Conservation (phyloP, 805 yeast genomes). For the Barnettozyma pratensis region DNA sequence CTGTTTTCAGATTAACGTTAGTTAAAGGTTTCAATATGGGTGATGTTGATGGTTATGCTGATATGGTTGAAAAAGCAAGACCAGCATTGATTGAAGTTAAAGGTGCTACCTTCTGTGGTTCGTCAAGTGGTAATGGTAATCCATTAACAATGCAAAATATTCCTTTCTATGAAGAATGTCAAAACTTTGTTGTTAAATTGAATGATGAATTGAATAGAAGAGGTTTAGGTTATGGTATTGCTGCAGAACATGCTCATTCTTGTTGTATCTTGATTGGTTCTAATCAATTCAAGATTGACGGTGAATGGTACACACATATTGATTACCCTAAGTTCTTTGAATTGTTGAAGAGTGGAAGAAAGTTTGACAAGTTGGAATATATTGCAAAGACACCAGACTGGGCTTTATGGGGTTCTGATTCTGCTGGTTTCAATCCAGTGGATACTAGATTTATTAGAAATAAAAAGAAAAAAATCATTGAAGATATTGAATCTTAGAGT, state of each 20-base stretch:
- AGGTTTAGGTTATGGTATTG: conserved; percentile 72
- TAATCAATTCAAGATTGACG: conserved; percentile 60
- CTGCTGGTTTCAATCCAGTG: conserved; percentile 87
- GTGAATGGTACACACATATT: conserved; percentile 85
- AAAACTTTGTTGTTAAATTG: conserved; percentile 61
- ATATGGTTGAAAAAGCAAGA: conserved; percentile 70
- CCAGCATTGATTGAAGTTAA: conserved; percentile 90
- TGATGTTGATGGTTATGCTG: conserved; percentile 78
- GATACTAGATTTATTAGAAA: conserved; percentile 46
- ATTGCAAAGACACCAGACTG: conserved; percentile 77
- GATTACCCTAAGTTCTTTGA: conserved; percentile 74
- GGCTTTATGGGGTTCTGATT: conserved; percentile 84
- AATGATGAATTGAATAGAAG: conserved; percentile 57
- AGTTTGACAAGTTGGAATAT: conserved; percentile 77
- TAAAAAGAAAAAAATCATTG: conserved; percentile 14
- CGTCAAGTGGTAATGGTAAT: conserved; percentile 76
- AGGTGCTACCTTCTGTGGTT: conserved; percentile 95
- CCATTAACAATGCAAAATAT: conserved; percentile 94
- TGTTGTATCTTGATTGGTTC: conserved; percentile 87
- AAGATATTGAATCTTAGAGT: neutral
- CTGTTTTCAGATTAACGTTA: conserved; percentile 84
- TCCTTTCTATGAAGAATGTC: conserved; percentile 90
- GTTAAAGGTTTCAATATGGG: conserved; percentile 91
- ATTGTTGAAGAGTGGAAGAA: conserved; percentile 55
- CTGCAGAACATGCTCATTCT: conserved; percentile 94